Base-by-base conservation (phyloP, 495 filamentous ascomycete species). In the Penicillium roqueforti region DNA sequence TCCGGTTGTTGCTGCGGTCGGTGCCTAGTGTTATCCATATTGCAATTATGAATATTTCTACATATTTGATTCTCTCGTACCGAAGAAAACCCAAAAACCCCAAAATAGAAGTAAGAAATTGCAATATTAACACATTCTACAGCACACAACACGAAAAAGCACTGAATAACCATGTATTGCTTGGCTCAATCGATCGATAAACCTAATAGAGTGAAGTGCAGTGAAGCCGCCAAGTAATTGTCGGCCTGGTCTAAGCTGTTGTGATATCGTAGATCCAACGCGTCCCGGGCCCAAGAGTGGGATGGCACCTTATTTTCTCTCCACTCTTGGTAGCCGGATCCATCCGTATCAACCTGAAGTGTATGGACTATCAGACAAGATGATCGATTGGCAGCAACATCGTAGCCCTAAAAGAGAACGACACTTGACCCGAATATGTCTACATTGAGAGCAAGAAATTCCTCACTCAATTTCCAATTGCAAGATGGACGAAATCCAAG, bases 401-500 rank as follows among this genome's bases (percentile, higher is more conserved):
- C 38, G 31, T 25, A 42, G 28, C 44, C 44, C 44, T 47, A 47
- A 47, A 47, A 32, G 7, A 1, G 44, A 23, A 7, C 6, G 9
- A 6, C 19, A 22, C 34, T 34, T 31, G 6, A 47, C 8, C 26
- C 2, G 11, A 16, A 6, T 18, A 9, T 47, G 44, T 11, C 28
- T 47, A 16, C 18, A 13, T 34, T 47, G 44, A 47, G 28, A 42
- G 14, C 22, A 26, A 31, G 26, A 6, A 32, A 3, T 32, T 14
- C 3, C 3, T 34, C 28, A 34, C 8, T 6, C 7, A n/a, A 13
- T 19, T 43, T 6, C 7, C 39, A 22, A 26, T 18, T 43, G 28
- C 43, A 51, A 32, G 2, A 66, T 63, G 66, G 63, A 61, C 6
- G 58, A 63, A 2, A 63, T 67, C 28, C 51, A 56, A 22, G 26